A percentile compares a stretch with the other conserved stretches of the same genome.
Conservation (phyloP, 1,284 basidiomycete species). For the Sanghuangporus baumii region DNA sequence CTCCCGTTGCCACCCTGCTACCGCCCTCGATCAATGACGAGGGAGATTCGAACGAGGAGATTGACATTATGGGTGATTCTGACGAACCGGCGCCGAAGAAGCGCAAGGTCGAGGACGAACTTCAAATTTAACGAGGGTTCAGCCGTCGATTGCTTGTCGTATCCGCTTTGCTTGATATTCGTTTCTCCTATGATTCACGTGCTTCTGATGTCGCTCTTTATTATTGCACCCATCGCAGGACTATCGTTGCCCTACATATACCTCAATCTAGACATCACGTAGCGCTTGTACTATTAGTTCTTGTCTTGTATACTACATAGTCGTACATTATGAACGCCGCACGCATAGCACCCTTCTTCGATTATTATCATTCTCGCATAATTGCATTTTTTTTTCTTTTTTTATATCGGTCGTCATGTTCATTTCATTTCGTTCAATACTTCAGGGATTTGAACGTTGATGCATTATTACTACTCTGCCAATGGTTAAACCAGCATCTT, state of each 20-base stretch:
- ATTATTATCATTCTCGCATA: too few species aligned
- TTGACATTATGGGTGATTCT: constrained; percentile 48
- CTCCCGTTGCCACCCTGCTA: constrained; percentile 19
- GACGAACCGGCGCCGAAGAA: constrained; percentile 51
- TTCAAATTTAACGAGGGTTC: neutral
- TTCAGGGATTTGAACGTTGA: neutral
- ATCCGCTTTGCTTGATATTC: neutral
- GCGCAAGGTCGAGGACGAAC: constrained; percentile 31
- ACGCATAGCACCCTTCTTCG: neutral
- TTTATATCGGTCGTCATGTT: too few species aligned
- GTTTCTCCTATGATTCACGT: neutral
- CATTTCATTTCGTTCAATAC: too few species aligned
- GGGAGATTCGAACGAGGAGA: constrained; percentile 40
- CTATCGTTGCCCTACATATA: neutral
- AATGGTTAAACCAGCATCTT: neutral
- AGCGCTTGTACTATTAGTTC: neutral
- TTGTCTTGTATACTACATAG: neutral
- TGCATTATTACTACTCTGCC: neutral
- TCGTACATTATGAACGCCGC: neutral
- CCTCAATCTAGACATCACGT: neutral
- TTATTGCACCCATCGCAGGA: neutral
- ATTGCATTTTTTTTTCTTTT: too few species aligned
- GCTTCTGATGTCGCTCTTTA: neutral
- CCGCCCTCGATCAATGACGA: neutral
- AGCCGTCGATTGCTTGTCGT: neutral